These are phyloP conservation scores for Jacaranda mimosifolia DNA, from an alignment of 257 asterid species.

Conservation along the genomic window DNA sequence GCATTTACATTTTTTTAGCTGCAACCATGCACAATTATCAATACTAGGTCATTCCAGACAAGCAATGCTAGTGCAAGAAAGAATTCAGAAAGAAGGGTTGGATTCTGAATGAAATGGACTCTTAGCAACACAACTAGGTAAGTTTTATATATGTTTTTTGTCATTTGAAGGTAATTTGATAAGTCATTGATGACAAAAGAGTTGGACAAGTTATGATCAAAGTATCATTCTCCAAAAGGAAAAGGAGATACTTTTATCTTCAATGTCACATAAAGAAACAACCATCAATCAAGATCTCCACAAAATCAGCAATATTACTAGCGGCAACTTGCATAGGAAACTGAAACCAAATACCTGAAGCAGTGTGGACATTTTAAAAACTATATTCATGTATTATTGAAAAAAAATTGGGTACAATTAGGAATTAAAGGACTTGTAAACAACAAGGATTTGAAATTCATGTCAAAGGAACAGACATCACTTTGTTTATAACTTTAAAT, in stretches of 20 bases:
- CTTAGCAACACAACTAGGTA: neutral
- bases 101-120: slow-evolving; percentile 1
- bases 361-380: neutral
- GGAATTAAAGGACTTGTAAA: neutral
- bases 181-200: neutral
- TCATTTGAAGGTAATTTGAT: neutral
- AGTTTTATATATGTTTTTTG: neutral
- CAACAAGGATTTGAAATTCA: neutral
- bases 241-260: no score
- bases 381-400: neutral
- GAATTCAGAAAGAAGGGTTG: neutral
- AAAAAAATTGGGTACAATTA: no score
- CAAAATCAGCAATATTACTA: slow-evolving; percentile 4
- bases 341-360: slow-evolving; percentile 4
- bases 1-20: slow-evolving; percentile 2
- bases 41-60: neutral
- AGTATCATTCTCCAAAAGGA: no score
- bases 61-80: neutral
- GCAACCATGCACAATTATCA: slow-evolving; percentile 5
- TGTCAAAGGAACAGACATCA: slow-evolving; percentile 2
- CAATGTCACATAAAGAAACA: no score
- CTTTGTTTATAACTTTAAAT: neutral
- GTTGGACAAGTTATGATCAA: neutral
- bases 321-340: neutral
- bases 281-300: no score